phyloP scores from a whole-genome alignment of 768 basidiomycete genomes.

The Krasilnikovozyma curviuscula region DNA sequence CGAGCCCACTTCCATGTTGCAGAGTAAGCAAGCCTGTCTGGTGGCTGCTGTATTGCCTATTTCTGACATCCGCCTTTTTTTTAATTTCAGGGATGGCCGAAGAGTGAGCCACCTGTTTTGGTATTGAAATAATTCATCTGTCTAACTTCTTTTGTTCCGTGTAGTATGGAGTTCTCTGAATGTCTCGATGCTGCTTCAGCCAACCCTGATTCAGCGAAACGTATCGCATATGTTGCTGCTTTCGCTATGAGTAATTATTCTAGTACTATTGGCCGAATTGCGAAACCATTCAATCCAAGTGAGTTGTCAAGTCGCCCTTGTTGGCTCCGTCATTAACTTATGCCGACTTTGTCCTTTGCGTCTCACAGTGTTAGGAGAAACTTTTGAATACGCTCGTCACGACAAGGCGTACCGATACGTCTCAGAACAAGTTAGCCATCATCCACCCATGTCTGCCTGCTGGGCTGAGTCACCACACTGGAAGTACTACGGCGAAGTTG shows the following conservation, averaged over 20 bases:
- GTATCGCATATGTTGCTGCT: slow-evolving; percentile 80
- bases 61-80: too few relatives aligned
- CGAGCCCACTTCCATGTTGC: slow-evolving; percentile 74
- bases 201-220: slow-evolving; percentile 54
- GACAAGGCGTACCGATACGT: slow-evolving; percentile 81
- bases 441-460: slow-evolving; percentile 68
- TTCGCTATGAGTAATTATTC: slow-evolving; percentile 98
- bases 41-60: too few relatives aligned
- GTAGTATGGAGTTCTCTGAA: slow-evolving; percentile 91
- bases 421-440: slow-evolving; percentile 72
- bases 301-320: slow-evolving; percentile 40
- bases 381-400: slow-evolving; percentile 76
- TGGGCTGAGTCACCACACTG: slow-evolving; percentile 78
- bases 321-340: neutral
- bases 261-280: slow-evolving; percentile 85
- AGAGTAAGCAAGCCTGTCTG: too few relatives aligned
- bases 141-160: too few relatives aligned
- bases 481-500: slow-evolving; percentile 85
- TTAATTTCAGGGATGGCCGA: slow-evolving; percentile 97
- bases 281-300: slow-evolving; percentile 93
- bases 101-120: too few relatives aligned
- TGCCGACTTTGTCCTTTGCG: neutral
- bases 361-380: slow-evolving; percentile 40
- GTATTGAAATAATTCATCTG: too few relatives aligned
- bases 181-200: slow-evolving; percentile 68